Base-by-base conservation (phyloP, 441 rosid genomes). In the Populus tomentosa region DNA sequence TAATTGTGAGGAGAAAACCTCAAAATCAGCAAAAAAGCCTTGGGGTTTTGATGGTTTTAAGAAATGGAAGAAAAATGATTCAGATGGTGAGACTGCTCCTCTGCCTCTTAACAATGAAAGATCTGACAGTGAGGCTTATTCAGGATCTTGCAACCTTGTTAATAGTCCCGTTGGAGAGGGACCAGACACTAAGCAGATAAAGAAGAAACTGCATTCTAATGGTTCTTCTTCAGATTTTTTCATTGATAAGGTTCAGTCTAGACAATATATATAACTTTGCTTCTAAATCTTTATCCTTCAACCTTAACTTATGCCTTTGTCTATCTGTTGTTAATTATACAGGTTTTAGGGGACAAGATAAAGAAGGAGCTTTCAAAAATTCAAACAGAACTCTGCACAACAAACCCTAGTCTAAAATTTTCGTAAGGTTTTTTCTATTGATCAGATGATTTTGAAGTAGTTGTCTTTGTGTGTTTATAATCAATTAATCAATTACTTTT, bases 331-430 rank as follows among this genome's bases (percentile, higher is more conserved):
- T 36, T 16, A 53, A 26, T 56, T 50, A 71, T 24, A 6, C 80
- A 91, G 96, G 91, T 90, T 63, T 78, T 90, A 66, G 96, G 92
- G 59, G 91, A 91, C 75, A 90, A 90, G 42, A 91, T 91, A 78
- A 91, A 91, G 88, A 86, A 86, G 86, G 94, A 91, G 79, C 85
- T 91, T 9, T 86, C 89, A 20, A 72, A 90, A 82, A 91, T 91
- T 79, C 94, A 89, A 70, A 76, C 89, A 26, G 96, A 90, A 75
- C 90, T 91, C 74, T 69, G 85, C 83, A 80, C 85, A 35, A 81
- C 86, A 62, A 89, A 90, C 67, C 87, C 91, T 0, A 89, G 74
- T 69, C 85, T 91, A 26, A 84, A 87, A 77, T 87, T 90, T 78
- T 87, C 94, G 96, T 91, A 81, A 89, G 90, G 69, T 50, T 68